A percentile compares a stretch with the other conserved stretches of the same genome.
Conservation (phyloP, 768 basidiomycete species). For the Termitomyces sp. region DNA sequence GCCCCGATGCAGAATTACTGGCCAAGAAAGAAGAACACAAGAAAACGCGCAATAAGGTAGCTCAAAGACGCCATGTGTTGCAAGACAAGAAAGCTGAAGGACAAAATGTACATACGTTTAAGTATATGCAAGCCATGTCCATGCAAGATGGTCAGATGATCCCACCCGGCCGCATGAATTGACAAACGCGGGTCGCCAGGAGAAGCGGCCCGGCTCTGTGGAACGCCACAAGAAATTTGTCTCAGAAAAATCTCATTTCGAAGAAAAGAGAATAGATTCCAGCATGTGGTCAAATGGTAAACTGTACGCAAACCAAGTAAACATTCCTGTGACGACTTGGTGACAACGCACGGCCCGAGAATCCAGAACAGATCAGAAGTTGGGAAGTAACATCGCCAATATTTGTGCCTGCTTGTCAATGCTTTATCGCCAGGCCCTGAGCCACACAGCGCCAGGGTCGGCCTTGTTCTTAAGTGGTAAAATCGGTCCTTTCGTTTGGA, state of each 20-base stretch:
- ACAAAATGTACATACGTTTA: not conserved
- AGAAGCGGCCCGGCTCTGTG: not conserved
- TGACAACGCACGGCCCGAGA: no score
- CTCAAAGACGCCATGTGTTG: not conserved
- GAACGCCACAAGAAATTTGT: not conserved
- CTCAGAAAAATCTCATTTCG: not conserved
- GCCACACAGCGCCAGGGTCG: slow-evolving; percentile 5
- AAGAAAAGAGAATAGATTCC: not conserved
- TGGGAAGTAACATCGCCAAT: not conserved
- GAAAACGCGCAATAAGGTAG: not conserved
- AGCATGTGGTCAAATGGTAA: not conserved
- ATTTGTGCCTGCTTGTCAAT: not conserved
- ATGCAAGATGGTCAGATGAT: slow-evolving; percentile 7
- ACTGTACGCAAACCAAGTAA: not conserved
- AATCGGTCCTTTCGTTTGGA: slow-evolving; percentile 13
- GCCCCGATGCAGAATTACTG: not conserved
- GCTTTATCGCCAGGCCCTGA: not conserved
- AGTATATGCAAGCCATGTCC: not conserved
- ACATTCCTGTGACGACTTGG: no score
- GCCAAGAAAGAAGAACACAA: not conserved
- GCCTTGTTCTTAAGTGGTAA: slow-evolving; percentile 13
- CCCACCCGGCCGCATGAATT: not conserved
- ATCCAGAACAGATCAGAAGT: no score
- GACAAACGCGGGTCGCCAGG: not conserved
- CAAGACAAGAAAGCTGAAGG: not conserved